These are phyloP conservation scores for Nicotiana paniculata DNA, from an alignment of 257 asterid genomes.

Conservation along the genomic window DNA sequence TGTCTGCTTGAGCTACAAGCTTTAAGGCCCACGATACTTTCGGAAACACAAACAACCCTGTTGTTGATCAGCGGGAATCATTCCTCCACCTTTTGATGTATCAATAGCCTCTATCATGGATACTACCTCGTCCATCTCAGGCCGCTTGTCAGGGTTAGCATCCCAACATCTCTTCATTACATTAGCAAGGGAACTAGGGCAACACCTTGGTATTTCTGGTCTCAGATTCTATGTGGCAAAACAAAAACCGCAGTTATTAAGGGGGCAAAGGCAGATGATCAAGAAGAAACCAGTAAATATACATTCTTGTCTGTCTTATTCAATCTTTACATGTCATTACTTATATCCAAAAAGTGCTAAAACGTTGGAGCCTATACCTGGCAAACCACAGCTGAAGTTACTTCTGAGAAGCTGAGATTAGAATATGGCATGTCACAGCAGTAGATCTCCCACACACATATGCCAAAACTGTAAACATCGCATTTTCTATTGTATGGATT, in stretches of 20 bases:
- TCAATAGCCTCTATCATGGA: slow-evolving; percentile 70
- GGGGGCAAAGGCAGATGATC: background rate
- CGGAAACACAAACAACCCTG: slow-evolving; percentile 69
- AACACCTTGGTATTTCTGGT: slow-evolving; percentile 90
- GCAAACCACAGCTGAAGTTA: slow-evolving; percentile 85
- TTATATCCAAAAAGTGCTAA: background rate
- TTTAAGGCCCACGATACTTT: slow-evolving; percentile 60
- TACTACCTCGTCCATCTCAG: slow-evolving; percentile 91
- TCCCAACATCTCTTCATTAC: slow-evolving; percentile 92
- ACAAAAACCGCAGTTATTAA: background rate
- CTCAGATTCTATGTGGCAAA: slow-evolving; percentile 48
- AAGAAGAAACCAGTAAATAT: background rate
- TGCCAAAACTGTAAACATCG: slow-evolving; percentile 83
- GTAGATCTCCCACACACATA: slow-evolving; percentile 81
- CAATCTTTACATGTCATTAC: background rate
- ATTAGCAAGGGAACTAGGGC: slow-evolving; percentile 70
- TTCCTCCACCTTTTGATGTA: slow-evolving; percentile 83
- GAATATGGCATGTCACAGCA: slow-evolving; percentile 96
- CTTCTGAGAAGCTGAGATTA: slow-evolving; percentile 85
- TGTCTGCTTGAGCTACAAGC: background rate
- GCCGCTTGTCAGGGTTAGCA: slow-evolving; percentile 78
- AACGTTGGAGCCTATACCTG: slow-evolving; percentile 38
- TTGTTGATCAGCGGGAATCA: slow-evolving; percentile 79
- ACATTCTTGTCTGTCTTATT: background rate
- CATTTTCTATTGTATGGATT: slow-evolving; percentile 73